Evolutionary conservation across 163 green algal species (phyloP).

Genomic region (Volvox carteri): DNA sequence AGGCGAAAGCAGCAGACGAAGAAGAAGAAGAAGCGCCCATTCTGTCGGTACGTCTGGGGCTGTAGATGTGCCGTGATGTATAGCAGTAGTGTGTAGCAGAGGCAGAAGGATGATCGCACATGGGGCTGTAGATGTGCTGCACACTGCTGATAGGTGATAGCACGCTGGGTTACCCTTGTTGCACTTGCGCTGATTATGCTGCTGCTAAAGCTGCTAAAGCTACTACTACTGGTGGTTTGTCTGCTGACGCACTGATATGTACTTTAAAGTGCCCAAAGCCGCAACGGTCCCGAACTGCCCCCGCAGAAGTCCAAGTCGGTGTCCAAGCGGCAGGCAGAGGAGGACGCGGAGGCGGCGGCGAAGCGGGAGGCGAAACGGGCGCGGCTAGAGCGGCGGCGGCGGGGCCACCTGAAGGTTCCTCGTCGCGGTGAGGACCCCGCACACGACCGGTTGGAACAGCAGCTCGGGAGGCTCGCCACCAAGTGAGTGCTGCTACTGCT

Average conservation of each 20-base stretch:
- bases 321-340: conserved; percentile 73
- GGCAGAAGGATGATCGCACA: no score
- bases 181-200: no score
- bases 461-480: conserved; percentile 79
- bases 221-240: no score
- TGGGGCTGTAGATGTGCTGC: no score
- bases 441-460: conserved; percentile 80
- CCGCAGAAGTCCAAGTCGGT: conserved; percentile 74
- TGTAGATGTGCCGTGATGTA: no score
- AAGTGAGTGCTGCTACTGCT: conserved; percentile 26
- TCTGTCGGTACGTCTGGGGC: conserved; percentile 55
- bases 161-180: no score
- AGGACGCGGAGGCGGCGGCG: conserved; percentile 63
- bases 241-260: no score
- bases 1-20: conserved; percentile 43
- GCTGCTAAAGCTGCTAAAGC: no score
- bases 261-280: no score
- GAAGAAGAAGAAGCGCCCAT: conserved; percentile 57
- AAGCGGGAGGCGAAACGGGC: conserved; percentile 71
- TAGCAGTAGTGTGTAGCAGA: no score
- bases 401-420: conserved; percentile 76
- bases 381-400: conserved; percentile 76
- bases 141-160: no score
- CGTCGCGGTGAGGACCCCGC: conserved; percentile 80
- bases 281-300: no score